A percentile compares a stretch with the other conserved stretches of the same genome.
Evolutionary conservation across 495 filamentous ascomycete species (phyloP).

Genomic region (Aspergillus conjunctus): DNA sequence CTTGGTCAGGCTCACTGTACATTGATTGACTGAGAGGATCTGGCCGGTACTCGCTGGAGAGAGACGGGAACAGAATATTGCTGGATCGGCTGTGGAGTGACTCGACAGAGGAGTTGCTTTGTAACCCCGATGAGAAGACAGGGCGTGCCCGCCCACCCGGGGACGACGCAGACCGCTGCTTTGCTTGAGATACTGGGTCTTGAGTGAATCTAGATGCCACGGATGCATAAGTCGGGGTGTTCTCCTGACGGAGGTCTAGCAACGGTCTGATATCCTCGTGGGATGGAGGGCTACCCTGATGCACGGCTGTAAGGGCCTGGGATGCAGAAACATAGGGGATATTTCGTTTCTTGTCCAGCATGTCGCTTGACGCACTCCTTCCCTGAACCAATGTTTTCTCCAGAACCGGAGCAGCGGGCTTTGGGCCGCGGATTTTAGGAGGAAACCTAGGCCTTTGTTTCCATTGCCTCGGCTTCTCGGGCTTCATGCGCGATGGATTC

Average conservation of each 20-base stretch:
- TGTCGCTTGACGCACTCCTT: slow-evolving; percentile 38
- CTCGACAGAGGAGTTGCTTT: slow-evolving; percentile 40
- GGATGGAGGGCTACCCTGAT: slow-evolving; percentile 38
- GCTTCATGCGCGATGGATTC: slow-evolving; percentile 26
- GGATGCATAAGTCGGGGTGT: slow-evolving; percentile 33
- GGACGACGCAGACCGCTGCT: slow-evolving; percentile 32
- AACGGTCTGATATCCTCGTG: slow-evolving; percentile 16
- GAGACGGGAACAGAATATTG: slow-evolving; percentile 36
- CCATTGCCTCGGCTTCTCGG: slow-evolving; percentile 19
- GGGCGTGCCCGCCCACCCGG: slow-evolving; percentile 22
- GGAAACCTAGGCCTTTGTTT: slow-evolving; percentile 27
- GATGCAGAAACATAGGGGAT: slow-evolving; percentile 40
- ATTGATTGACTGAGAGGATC: slow-evolving; percentile 36
- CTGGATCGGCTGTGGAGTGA: slow-evolving; percentile 34
- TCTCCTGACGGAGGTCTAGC: slow-evolving; percentile 24
- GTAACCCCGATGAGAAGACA: slow-evolving; percentile 21
- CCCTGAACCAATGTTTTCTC: slow-evolving; percentile 37
- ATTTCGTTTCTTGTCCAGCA: slow-evolving; percentile 20
- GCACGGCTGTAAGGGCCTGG: slow-evolving; percentile 44
- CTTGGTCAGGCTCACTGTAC: slow-evolving; percentile 41
- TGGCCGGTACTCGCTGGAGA: slow-evolving; percentile 36
- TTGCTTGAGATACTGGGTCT: slow-evolving; percentile 20
- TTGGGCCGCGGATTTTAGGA: slow-evolving; percentile 36
- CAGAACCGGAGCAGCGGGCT: slow-evolving; percentile 39
- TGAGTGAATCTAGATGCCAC: slow-evolving; percentile 30